phyloP scores from a whole-genome alignment of 202 grass and related monocot genomes.

The Cymbopogon flexuosus region DNA sequence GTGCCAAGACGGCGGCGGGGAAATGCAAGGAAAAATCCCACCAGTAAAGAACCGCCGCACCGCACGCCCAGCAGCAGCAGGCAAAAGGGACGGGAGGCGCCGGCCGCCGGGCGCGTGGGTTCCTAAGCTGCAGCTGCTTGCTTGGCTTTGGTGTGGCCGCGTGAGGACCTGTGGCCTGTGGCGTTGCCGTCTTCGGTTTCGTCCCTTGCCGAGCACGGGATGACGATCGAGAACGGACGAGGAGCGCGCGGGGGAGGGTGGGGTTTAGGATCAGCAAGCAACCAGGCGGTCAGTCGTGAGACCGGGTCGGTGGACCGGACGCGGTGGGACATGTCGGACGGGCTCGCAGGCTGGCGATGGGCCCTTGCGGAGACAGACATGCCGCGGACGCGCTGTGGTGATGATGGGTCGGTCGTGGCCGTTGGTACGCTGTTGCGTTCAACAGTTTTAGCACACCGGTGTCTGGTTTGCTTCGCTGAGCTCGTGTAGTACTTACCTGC shows the following conservation, averaged over 20 bases:
- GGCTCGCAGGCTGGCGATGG: neutral
- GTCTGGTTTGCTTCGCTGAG: too few relatives aligned
- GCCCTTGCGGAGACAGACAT: neutral
- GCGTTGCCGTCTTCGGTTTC: neutral
- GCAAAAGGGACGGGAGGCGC: neutral
- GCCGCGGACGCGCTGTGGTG: neutral
- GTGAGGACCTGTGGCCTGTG: neutral
- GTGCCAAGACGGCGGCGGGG: neutral
- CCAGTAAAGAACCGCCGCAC: neutral
- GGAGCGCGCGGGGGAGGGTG: neutral
- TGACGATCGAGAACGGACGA: neutral
- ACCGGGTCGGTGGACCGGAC: neutral
- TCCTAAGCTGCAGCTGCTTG: conserved; percentile 22
- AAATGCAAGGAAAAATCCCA: conserved; percentile 25
- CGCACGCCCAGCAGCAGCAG: neutral
- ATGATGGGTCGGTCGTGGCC: neutral
- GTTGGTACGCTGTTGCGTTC: too few relatives aligned
- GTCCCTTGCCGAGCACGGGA: neutral
- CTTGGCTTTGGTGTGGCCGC: conserved; percentile 9
- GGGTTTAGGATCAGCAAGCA: neutral
- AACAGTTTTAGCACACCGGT: too few relatives aligned
- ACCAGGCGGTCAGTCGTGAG: neutral
- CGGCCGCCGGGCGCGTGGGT: neutral
- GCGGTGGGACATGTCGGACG: neutral
- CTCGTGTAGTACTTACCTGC: too few relatives aligned